Evolutionary conservation across 129 eudicot species (phyloP).

Genomic region (Dittrichia graveolens): DNA sequence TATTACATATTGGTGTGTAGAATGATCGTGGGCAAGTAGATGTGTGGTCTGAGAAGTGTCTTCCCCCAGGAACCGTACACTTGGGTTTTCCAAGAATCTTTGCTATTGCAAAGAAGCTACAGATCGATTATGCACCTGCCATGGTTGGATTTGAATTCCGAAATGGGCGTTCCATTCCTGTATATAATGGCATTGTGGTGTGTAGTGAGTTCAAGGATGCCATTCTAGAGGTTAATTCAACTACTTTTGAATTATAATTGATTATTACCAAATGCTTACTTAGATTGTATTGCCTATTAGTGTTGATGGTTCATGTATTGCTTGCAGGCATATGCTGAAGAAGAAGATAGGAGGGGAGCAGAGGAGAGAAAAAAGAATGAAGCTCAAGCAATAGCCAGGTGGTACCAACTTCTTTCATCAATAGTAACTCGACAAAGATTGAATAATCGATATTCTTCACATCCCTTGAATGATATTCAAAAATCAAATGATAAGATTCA

Average conservation of each 20-base stretch:
- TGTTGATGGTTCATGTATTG: constrained; percentile 15
- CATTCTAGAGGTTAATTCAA: constrained; percentile 69
- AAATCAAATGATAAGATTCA: constrained; percentile 22
- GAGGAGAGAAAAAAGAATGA: constrained; percentile 75
- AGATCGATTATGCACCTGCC: constrained; percentile 84
- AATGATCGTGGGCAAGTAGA: constrained; percentile 97
- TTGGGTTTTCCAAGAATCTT: constrained; percentile 73
- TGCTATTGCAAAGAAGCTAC: constrained; percentile 67
- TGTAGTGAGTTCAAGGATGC: constrained; percentile 80
- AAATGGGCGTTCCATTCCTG: constrained; percentile 74
- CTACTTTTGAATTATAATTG: neutral
- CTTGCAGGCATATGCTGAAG: constrained; percentile 77
- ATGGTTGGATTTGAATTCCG: constrained; percentile 98
- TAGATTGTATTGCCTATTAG: neutral
- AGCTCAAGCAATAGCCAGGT: constrained; percentile 71
- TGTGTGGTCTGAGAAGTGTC: constrained; percentile 97
- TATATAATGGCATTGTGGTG: constrained; percentile 86
- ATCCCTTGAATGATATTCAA: constrained; percentile 13
- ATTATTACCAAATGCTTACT: neutral
- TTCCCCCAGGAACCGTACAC: constrained; percentile 94
- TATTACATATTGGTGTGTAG: constrained; percentile 36
- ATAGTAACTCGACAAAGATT: constrained; percentile 78
- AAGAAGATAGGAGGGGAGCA: constrained; percentile 68
- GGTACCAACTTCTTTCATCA: constrained; percentile 98
- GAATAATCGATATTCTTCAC: constrained; percentile 53